phyloP scores from a whole-genome alignment of 176 grass and related monocot species.

The Tillandsia fasciculata region DNA sequence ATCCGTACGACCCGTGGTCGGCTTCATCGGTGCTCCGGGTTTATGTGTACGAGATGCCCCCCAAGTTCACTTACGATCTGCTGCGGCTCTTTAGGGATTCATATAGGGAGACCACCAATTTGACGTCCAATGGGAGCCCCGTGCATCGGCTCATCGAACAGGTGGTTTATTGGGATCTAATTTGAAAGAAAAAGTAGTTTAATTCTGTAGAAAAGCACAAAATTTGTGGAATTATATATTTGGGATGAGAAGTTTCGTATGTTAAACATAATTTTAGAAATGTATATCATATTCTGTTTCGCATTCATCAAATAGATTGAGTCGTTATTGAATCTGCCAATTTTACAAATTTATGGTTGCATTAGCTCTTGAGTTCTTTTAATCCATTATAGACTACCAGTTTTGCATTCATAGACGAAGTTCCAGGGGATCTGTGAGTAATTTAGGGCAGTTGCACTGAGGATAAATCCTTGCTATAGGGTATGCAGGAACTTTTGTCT shows the following conservation, averaged over 20 bases:
- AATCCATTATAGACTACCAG: too few species aligned
- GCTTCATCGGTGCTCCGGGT: constrained; percentile 51
- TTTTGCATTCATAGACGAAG: background rate
- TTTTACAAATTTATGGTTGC: background rate
- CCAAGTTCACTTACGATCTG: constrained; percentile 92
- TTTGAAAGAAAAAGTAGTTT: background rate
- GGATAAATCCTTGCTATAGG: too few species aligned
- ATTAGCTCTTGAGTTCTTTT: background rate
- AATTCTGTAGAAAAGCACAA: background rate
- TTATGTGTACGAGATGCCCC: constrained; percentile 95
- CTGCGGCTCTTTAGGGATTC: constrained; percentile 79
- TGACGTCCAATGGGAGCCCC: constrained; percentile 97
- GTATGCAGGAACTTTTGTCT: too few species aligned
- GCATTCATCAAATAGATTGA: too few species aligned
- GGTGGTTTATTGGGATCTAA: constrained; percentile 26
- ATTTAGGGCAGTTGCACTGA: background rate
- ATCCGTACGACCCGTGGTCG: constrained; percentile 36
- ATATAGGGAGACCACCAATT: constrained; percentile 66
- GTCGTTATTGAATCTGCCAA: background rate
- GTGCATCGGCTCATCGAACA: constrained; percentile 95
- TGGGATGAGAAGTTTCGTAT: too few species aligned
- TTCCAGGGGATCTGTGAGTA: background rate
- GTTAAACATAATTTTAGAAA: too few species aligned
- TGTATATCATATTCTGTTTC: too few species aligned
- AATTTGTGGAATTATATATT: too few species aligned